These are phyloP conservation scores for Paecilomyces sp. DNA, from an alignment of 2,329 filamentous ascomycete species.

Conservation along the genomic window DNA sequence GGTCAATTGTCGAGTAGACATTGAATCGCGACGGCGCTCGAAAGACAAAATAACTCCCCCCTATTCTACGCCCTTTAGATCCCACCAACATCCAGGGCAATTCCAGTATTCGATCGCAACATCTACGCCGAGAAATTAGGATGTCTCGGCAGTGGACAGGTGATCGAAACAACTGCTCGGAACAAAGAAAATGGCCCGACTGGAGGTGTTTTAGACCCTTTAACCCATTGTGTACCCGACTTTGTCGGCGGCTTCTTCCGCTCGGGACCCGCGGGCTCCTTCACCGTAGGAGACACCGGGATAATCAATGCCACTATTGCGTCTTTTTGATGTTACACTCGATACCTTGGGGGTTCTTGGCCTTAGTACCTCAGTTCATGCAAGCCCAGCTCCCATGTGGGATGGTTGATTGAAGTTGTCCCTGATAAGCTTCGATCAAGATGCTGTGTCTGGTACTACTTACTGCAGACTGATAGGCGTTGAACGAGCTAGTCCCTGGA, in stretches of 20 bases:
- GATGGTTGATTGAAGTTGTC: neutral
- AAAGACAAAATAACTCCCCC: too few relatives aligned
- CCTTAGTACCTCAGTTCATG: neutral
- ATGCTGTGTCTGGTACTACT: neutral
- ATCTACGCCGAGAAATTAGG: too few relatives aligned
- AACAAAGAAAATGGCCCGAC: too few relatives aligned
- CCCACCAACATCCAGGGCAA: too few relatives aligned
- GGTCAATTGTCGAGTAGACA: too few relatives aligned
- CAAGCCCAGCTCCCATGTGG: neutral
- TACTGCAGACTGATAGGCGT: neutral
- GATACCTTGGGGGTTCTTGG: neutral
- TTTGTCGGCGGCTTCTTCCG: neutral
- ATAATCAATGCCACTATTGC: neutral
- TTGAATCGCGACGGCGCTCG: too few relatives aligned
- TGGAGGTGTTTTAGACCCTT: neutral
- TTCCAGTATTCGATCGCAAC: too few relatives aligned
- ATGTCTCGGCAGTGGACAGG: too few relatives aligned
- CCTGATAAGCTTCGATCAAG: neutral
- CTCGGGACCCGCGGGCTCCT: neutral
- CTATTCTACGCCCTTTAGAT: too few relatives aligned
- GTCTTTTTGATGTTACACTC: neutral
- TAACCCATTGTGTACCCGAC: neutral
- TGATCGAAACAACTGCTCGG: too few relatives aligned
- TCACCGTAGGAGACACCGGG: neutral
- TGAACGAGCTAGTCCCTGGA: neutral